These are phyloP conservation scores for Mortierella sp. DNA, from an alignment of 371 early-diverging fungal genomes.

Conservation along the genomic window DNA sequence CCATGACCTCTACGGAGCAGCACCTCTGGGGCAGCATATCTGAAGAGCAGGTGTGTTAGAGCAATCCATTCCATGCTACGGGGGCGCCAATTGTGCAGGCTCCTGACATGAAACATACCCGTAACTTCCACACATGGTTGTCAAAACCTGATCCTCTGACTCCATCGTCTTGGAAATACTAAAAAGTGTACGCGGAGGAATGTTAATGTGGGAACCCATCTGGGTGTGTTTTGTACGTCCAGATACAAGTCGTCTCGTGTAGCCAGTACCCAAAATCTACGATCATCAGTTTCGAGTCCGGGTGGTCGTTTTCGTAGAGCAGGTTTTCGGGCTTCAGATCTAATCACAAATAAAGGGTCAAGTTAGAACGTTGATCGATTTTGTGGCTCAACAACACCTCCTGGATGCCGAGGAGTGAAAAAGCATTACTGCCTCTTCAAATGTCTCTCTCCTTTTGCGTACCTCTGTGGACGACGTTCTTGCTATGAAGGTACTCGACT, in stretches of 20 bases:
- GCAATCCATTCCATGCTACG: neutral
- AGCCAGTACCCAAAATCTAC: slow-evolving; percentile 73
- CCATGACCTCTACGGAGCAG: slow-evolving; percentile 76
- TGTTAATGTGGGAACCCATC: no score
- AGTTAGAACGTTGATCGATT: no score
- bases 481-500: slow-evolving; percentile 80
- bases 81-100: neutral
- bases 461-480: slow-evolving; percentile 80
- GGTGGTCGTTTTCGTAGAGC: slow-evolving; percentile 68
- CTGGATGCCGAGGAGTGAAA: neutral
- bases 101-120: slow-evolving; percentile 54
- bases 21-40: slow-evolving; percentile 85
- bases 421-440: neutral
- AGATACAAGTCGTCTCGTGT: neutral
- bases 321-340: slow-evolving; percentile 90
- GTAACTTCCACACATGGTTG: slow-evolving; percentile 72
- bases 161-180: slow-evolving; percentile 68
- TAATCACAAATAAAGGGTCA: slow-evolving; percentile 12
- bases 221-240: no score
- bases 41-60: slow-evolving; percentile 2
- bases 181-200: neutral
- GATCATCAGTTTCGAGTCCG: slow-evolving; percentile 70
- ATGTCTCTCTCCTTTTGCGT: slow-evolving; percentile 7
- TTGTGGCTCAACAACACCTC: neutral
- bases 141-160: slow-evolving; percentile 60